These are phyloP conservation scores for Coleophoma crateriformis DNA, from an alignment of 2,329 filamentous ascomycete species.

Conservation along the genomic window DNA sequence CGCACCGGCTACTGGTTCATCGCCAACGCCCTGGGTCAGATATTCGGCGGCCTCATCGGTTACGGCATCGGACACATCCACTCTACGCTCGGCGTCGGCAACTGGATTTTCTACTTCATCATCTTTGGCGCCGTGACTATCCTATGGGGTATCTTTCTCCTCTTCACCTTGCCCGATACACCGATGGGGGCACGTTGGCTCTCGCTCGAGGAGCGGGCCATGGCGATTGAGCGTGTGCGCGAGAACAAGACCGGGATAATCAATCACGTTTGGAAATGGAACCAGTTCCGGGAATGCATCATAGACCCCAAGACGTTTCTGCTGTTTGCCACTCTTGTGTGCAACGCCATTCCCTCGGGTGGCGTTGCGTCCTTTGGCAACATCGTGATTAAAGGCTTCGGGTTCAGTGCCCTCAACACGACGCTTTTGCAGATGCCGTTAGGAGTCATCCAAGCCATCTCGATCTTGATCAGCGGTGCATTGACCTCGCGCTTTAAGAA, in stretches of 20 bases:
- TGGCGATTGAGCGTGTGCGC: conserved; percentile 30
- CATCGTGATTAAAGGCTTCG: conserved; percentile 21
- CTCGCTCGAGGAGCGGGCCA: conserved; percentile 31
- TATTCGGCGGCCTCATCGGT: conserved; percentile 1
- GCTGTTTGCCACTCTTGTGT: conserved; percentile 42
- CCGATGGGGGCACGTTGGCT: conserved; percentile 33
- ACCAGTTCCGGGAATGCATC: conserved; percentile 45
- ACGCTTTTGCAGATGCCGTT: background rate
- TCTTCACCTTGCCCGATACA: conserved; percentile 29
- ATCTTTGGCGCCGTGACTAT: conserved; percentile 35
- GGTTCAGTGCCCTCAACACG: conserved; percentile 18
- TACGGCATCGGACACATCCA: conserved; percentile 27
- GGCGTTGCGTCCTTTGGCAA: conserved; percentile 21
- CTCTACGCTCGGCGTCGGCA: conserved; percentile 8
- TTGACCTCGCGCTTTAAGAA: conserved; percentile 49
- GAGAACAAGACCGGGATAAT: conserved; percentile 22
- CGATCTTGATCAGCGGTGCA: conserved; percentile 34
- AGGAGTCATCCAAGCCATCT: background rate
- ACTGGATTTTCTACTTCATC: conserved; percentile 13
- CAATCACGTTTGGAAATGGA: conserved; percentile 38
- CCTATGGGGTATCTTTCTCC: conserved; percentile 31
- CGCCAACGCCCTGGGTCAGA: background rate
- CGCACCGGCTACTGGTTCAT: conserved; percentile 19
- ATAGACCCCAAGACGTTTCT: conserved; percentile 54
- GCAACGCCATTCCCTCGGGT: conserved; percentile 43